Evolutionary conservation across 768 basidiomycete genomes (phyloP), one percentile per base, ranked within the genome.

Genomic region (Lactarius sanguifluus): DNA sequence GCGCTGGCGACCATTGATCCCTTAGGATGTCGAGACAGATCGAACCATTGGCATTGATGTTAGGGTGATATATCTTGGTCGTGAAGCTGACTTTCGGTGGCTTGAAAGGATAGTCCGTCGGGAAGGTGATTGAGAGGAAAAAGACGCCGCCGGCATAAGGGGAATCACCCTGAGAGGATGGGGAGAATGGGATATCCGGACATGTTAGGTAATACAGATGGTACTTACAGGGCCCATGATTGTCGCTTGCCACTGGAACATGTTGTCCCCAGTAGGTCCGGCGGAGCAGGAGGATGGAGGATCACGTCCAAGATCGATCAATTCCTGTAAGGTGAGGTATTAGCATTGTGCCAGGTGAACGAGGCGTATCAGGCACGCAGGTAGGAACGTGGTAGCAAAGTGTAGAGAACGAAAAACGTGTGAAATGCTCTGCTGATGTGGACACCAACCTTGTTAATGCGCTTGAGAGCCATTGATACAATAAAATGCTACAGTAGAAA

Each of bases 11-110:
- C 97, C 97, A 99, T 77, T 98, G 97, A 78, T 99, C 97, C 79
- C 96, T 85, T 76, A 99, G 81, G 75, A 99, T 99, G 79, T 99
- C 97, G 73, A 99, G 81, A 79, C 96, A 99, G 79, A 99, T 98
- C 70, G 94, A 96, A 50, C 97, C 97, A 75, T 99, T 99, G 72
- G 96, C 93, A 77, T 99, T 99, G 94, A 99, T 98, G 84, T 98
- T 98, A 41, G 96, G 96, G 79, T 98, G 96, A 79, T 98, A 98
- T 73, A 98, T 98, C 91, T 97, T 98, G 76, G 97, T 98, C 72
- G 94, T 96, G 80, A 99, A 99, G 82, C 90, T 69, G 52, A 99
- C 94, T 86, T 99, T 99, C 79, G 97, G 97, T 52, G 97, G 97
- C 81, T 98, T 98, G 90, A 98, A 98, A 30, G 97, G 97, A 82